Evolutionary conservation across 768 basidiomycete species (phyloP).

Genomic region (Cystobasidium tubakii): DNA sequence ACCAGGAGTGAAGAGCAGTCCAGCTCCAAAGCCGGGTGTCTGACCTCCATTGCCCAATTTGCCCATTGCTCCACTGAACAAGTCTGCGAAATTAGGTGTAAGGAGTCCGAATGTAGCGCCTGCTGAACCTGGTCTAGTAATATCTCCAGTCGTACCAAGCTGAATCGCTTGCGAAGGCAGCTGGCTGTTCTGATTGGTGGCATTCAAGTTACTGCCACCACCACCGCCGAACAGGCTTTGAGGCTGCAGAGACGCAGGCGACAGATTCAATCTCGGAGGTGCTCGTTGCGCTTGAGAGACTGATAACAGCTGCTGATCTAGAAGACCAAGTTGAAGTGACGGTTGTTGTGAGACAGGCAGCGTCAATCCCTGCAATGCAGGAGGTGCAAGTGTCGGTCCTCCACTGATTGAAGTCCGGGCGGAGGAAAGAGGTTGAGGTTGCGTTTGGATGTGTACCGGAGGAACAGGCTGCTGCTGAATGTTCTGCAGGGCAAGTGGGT

Average conservation of each 20-base stretch:
- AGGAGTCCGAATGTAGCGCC: slow-evolving; percentile 21
- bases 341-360: not conserved
- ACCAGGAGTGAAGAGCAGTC: slow-evolving; percentile 15
- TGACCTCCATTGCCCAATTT: slow-evolving; percentile 20
- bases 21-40: slow-evolving; percentile 3
- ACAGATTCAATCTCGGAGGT: slow-evolving; percentile 14
- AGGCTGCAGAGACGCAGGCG: slow-evolving; percentile 1
- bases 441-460: slow-evolving; percentile 1
- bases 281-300: not conserved
- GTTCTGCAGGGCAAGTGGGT: not conserved
- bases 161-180: slow-evolving; percentile 5
- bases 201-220: not conserved
- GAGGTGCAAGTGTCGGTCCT: not conserved
- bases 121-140: slow-evolving; percentile 27
- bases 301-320: not conserved
- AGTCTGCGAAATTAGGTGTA: slow-evolving; percentile 32
- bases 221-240: not conserved
- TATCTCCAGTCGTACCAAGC: slow-evolving; percentile 1
- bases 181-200: not conserved
- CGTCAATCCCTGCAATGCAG: not conserved
- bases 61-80: slow-evolving; percentile 23
- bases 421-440: slow-evolving; percentile 1
- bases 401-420: not conserved
- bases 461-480: too few relatives aligned
- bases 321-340: not conserved